A percentile compares a stretch with the other conserved stretches of the same genome.
Conservation (phyloP, 177 flowering plant genomes). For the Tripterygium wilfordii region DNA sequence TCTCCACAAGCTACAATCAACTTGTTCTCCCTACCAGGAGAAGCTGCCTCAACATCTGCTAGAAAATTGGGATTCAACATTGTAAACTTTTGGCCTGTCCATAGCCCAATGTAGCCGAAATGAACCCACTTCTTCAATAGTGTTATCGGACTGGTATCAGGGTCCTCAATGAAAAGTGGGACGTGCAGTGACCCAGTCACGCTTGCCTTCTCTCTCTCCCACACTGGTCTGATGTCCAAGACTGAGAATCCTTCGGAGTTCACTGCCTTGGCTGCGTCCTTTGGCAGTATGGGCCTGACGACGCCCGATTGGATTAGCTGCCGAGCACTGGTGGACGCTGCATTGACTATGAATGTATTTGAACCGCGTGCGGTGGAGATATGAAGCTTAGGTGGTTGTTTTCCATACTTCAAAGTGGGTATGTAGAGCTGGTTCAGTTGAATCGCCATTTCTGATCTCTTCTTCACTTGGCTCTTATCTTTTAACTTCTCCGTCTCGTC, state of each 20-base stretch:
- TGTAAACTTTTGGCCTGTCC: conserved; percentile 88
- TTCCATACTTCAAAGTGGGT: conserved; percentile 8
- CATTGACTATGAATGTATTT: conserved; percentile 5
- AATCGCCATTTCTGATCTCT: conserved; percentile 27
- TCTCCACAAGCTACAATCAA: conserved; percentile 89
- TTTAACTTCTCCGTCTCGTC: background rate
- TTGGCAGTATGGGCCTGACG: conserved; percentile 42
- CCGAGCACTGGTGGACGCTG: conserved; percentile 31
- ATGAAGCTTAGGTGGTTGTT: conserved; percentile 7
- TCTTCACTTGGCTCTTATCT: background rate
- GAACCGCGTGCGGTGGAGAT: conserved; percentile 2
- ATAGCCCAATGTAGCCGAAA: conserved; percentile 85
- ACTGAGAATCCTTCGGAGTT: conserved; percentile 45
- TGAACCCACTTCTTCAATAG: conserved; percentile 93
- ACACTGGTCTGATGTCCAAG: conserved; percentile 75
- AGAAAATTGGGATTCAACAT: conserved; percentile 57
- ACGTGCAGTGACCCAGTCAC: conserved; percentile 75
- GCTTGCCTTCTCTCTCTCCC: conserved; percentile 84
- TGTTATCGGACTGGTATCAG: conserved; percentile 56
- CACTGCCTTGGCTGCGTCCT: conserved; percentile 45
- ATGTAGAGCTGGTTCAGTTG: conserved; percentile 19
- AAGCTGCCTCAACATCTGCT: conserved; percentile 34
- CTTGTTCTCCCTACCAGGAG: conserved; percentile 62
- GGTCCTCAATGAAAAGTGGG: conserved; percentile 70
- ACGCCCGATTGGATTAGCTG: conserved; percentile 61